Evolutionary conservation across 768 basidiomycete genomes (phyloP), one percentile per base, ranked within the genome.

Genomic region (Baorangia bicolor): DNA sequence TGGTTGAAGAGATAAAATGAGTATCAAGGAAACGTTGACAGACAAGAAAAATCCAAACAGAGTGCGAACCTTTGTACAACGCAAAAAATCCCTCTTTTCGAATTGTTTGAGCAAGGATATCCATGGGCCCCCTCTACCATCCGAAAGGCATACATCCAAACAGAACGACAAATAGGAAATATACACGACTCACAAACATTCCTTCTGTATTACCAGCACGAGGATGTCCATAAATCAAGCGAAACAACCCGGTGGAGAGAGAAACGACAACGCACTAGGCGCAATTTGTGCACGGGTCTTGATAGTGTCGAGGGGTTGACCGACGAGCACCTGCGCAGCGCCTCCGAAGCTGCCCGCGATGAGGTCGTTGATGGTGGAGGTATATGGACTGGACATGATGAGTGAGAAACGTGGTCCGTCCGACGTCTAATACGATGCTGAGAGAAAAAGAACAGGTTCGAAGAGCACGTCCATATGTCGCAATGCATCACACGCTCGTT

Each of bases 271-370:
- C 76, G 64, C 64, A 93, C 93, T 84, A 20, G 90, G 88, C 38
- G 89, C 88, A 61, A 88, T 86, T 71, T 94, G 91, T 10, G 90
- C 90, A 45, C 90, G 80, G 25, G 90, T 92, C 77, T 92, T 93
- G 69, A 93, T 73, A 1, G 92, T 92, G 66, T 93, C 91, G 23
- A 94, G 76, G 4, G 91, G 91, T 62, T 95, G 94, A 5, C 94
- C 93, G 25, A 93, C 88, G 13, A 97, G 75, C 12, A 98, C 94
- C 65, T 98, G 94, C 0, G 90, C 87, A 4, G 93, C 92, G 21
- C 94, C 94, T 28, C 85, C 94, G 5, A 92, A 80, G 69, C 89
- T 90, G 6, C 94, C 94, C 0, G 94, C 88, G 23, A 94, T 72
- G 23, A 97, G 82, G 66, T 92, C 90, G 64, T 92, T 90, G 30